phyloP scores from a whole-genome alignment of 805 yeast species.

The Lipomyces sp. region DNA sequence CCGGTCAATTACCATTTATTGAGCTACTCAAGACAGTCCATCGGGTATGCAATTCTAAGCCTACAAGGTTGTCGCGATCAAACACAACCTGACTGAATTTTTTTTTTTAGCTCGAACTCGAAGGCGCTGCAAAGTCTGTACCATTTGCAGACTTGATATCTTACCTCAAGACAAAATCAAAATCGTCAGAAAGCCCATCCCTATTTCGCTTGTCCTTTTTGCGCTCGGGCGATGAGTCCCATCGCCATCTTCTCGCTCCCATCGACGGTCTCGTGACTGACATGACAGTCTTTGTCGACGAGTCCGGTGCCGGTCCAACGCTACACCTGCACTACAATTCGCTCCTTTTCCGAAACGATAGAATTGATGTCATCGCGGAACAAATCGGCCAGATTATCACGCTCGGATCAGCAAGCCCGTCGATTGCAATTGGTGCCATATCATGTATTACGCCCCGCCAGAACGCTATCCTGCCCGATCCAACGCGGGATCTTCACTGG shows the following conservation, averaged over 20 bases:
- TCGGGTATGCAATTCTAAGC: conserved; percentile 42
- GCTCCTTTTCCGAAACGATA: conserved; percentile 68
- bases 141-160: conserved; percentile 63
- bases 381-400: conserved; percentile 64
- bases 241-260: conserved; percentile 28
- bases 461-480: conserved; percentile 72
- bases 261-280: conserved; percentile 53
- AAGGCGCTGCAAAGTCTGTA: conserved; percentile 48
- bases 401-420: conserved; percentile 43
- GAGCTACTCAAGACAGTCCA: conserved; percentile 57
- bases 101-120: conserved; percentile 27
- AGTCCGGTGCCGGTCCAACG: conserved; percentile 42
- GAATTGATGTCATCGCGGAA: conserved; percentile 71
- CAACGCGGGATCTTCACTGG: conserved; percentile 88
- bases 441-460: conserved; percentile 74
- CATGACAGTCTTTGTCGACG: conserved; percentile 57
- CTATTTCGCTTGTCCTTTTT: conserved; percentile 54
- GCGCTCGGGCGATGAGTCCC: conserved; percentile 19
- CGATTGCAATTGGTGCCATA: conserved; percentile 59
- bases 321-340: conserved; percentile 67
- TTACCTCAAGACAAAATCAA: conserved; percentile 55
- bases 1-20: conserved; percentile 50
- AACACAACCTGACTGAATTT: background rate
- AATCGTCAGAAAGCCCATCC: conserved; percentile 63
- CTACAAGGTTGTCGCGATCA: conserved; percentile 35